Conservation (phyloP, 2,329 filamentous ascomycete genomes). For the Clarireedia paspali region DNA sequence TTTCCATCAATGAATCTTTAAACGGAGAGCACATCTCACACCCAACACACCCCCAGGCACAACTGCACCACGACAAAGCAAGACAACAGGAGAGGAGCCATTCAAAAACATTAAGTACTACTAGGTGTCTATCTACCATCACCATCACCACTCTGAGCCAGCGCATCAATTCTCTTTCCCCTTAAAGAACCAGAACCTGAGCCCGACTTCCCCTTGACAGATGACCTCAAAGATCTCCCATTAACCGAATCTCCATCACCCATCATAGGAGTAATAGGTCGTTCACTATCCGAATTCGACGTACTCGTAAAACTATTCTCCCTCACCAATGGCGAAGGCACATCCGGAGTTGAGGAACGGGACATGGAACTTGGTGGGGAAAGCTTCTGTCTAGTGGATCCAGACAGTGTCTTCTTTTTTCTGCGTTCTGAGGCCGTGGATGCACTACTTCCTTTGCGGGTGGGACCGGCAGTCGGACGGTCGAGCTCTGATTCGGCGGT, state of each 20-base stretch:
- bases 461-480: constrained; percentile 7
- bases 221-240: constrained; percentile 4
- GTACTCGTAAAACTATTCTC: constrained; percentile 27
- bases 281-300: constrained; percentile 27
- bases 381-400: constrained; percentile 19
- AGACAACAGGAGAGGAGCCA: not conserved
- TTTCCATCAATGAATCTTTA: too few species aligned
- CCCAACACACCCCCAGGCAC: too few species aligned
- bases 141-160: not conserved
- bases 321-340: constrained; percentile 25
- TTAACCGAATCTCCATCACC: constrained; percentile 16
- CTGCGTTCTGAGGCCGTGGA: constrained; percentile 23
- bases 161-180: not conserved
- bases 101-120: not conserved
- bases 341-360: constrained; percentile 25
- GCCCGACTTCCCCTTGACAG: not conserved
- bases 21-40: too few species aligned
- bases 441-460: constrained; percentile 23
- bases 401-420: constrained; percentile 22
- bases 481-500: constrained; percentile 26
- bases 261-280: constrained; percentile 13
- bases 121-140: not conserved
- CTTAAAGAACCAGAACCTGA: not conserved
- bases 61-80: too few species aligned
- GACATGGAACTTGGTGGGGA: constrained; percentile 19